phyloP scores from a whole-genome alignment of 495 filamentous ascomycete species.

The Daldinia bambusicola region DNA sequence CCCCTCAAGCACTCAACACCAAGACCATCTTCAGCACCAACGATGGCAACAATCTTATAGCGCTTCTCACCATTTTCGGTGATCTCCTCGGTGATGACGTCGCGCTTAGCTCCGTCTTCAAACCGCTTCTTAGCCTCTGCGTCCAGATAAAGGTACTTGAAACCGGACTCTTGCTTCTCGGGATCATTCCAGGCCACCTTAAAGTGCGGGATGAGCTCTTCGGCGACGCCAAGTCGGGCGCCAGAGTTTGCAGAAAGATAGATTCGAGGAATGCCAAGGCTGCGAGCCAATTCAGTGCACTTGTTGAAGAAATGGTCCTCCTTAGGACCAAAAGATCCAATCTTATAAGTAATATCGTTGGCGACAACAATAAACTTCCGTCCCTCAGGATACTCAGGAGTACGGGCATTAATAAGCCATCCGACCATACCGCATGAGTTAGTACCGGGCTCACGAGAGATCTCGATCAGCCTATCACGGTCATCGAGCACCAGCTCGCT shows the following conservation, averaged over 20 bases:
- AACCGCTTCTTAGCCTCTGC: constrained; percentile 88
- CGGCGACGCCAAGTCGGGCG: constrained; percentile 95
- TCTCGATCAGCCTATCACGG: constrained; percentile 88
- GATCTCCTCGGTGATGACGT: constrained; percentile 89
- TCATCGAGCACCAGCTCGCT: constrained; percentile 95
- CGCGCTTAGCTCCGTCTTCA: constrained; percentile 79
- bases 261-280: constrained; percentile 93
- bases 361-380: constrained; percentile 94
- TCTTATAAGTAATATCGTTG: constrained; percentile 99
- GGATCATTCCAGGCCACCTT: constrained; percentile 94
- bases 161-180: constrained; percentile 84
- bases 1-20: constrained; percentile 98
- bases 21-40: constrained; percentile 94
- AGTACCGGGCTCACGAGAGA: constrained; percentile 90
- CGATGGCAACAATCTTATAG: constrained; percentile 92
- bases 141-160: constrained; percentile 98
- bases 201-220: constrained; percentile 97
- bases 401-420: constrained; percentile 95
- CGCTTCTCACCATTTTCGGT: constrained; percentile 88
- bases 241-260: constrained; percentile 99
- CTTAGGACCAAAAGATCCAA: constrained; percentile 94
- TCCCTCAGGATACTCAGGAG: constrained; percentile 95
- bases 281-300: constrained; percentile 94
- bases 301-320: constrained; percentile 99
- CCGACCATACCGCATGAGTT: constrained; percentile 98